Evolutionary conservation across 306 rosid species (phyloP), one percentile per base, ranked within the genome.

Genomic region (Medicago arabica): DNA sequence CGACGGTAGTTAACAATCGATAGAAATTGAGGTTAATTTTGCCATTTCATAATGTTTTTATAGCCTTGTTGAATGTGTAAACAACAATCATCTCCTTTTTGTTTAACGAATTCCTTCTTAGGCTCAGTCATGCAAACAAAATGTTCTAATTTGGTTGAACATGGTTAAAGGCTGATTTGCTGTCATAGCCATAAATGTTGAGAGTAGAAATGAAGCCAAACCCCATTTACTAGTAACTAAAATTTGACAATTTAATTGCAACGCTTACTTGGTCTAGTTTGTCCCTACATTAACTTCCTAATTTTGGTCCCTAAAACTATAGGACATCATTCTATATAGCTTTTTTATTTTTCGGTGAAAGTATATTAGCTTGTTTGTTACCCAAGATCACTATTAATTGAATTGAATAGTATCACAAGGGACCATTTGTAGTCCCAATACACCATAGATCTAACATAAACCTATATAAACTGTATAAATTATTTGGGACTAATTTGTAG

Each of bases 141-240:
- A 69, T 70, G 71, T 78, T 62, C 12, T 21, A 65, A n/a, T 74
- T 44, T 67, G 74, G 76, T 82, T 43, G 72, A 55, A 63, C 80
- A 51, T 60, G 25, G 10, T 9, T 44, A 16, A 41, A 61, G 67
- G n/a, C 58, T 23, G 66, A 62, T 63, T 78, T 44, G 50, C 9
- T 67, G 7, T 34, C 54, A 21, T 55, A 12, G 39, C 67, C 76
- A 39, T 38, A 78, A 43, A 14, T 49, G 13, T 66, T 18, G 59
- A 77, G 55, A 64, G 64, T 50, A 59, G 69, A 58, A 25, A 43
- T 44, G 25, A 66, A 73, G 80, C 77, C 68, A 50, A 16, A 25
- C 12, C 39, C 8, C 54, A n/a, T 69, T 44, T 19, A 28, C 31
- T 3, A 47, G 13, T 43, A 74, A 46, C 39, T 62, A 14, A 21